Base-by-base conservation (phyloP, 2,329 filamentous ascomycete species). In the Pseudogymnoascus sp. region DNA sequence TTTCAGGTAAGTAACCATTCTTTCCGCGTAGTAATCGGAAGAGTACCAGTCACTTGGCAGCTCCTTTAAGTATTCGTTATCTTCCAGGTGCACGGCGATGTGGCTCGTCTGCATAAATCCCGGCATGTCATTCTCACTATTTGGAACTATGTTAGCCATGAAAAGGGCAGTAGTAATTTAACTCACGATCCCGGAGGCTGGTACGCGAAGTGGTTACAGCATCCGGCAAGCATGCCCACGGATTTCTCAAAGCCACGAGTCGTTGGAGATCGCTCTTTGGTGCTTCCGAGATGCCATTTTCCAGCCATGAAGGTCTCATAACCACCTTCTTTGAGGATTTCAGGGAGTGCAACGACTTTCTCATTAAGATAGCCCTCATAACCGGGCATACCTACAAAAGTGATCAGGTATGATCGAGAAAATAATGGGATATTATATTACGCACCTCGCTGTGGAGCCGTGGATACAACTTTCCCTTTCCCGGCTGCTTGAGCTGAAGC, bases 291-390 rank as follows among this genome's bases (percentile, higher is more conserved):
- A 70, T 82, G 80, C 81, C 82, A 83, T 69, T 84, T 83, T 0
- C 82, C 81, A 10, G 78, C 73, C 77, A 84, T 82, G 3, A 83
- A 66, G 7, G 82, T 84, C 33, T 79, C 74, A 68, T 83, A 84
- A 15, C 80, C 82, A 3, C 74, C 76, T 64, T 83, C 81, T 15
- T 74, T 77, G 4, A 83, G 72, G 3, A 84, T 71, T 67, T 83
- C 80, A 1, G 80, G 80, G 13, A 83, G 71, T 6, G 80, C 76
- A 1, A 75, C 82, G 7, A 84, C 80, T 0, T 77, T 74, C 64
- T 80, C 78, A 61, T 83, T 83, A 53, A 83, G 73, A 68, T 83
- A 84, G 0, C 81, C 82, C 69, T 84, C 81, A 62, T 84, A 83
- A 0, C 81, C 82, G 0, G 81, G 81, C 76, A 80, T 79, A 10